Conservation (phyloP, 139 green algal genomes). For the Picochlorum sp. region DNA sequence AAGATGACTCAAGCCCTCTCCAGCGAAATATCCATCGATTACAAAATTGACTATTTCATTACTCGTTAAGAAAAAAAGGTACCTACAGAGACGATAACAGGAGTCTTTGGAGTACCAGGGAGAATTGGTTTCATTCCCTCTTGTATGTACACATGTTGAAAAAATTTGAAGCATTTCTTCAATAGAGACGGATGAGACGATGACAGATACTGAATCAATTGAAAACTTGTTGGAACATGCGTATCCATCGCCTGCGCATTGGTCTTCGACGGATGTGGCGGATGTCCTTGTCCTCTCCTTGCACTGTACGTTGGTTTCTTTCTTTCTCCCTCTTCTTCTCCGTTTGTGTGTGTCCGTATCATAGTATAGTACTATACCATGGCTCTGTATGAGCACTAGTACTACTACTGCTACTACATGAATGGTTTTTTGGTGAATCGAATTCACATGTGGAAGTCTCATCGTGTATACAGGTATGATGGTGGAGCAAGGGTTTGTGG, state of each 20-base stretch:
- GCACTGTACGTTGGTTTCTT: constrained; percentile 6
- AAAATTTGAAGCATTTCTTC: background rate
- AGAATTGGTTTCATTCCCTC: no score
- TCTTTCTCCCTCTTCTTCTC: background rate
- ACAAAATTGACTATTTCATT: no score
- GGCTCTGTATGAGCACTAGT: background rate
- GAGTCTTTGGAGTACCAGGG: no score
- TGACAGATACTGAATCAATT: background rate
- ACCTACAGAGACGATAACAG: no score
- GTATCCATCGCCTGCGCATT: background rate
- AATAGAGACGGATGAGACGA: background rate
- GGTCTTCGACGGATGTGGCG: constrained; percentile 1
- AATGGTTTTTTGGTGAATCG: background rate
- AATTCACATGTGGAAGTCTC: no score
- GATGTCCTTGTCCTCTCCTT: constrained; percentile 8
- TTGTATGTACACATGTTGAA: background rate
- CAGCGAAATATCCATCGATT: no score
- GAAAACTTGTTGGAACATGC: constrained; percentile 1
- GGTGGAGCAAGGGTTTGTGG: constrained; percentile 8
- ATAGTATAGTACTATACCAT: background rate
- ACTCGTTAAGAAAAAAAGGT: no score
- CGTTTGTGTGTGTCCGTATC: background rate
- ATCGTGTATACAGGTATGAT: constrained; percentile 13
- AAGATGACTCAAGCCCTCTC: no score
- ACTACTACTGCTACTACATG: background rate